These are phyloP conservation scores for Tuber melanosporum DNA, from an alignment of 495 filamentous ascomycete genomes.

Conservation along the genomic window DNA sequence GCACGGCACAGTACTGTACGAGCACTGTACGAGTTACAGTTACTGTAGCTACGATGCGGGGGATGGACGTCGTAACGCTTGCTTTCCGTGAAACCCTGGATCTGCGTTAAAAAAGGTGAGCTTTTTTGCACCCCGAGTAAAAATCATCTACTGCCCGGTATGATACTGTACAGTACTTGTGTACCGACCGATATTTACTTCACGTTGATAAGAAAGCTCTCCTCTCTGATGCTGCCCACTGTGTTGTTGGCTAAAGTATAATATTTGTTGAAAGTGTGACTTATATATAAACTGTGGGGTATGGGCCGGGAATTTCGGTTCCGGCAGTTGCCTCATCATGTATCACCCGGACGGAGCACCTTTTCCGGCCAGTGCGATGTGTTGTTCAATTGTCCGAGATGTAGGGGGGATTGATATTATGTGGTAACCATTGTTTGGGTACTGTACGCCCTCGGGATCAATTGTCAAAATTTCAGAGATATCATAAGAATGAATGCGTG, in stretches of 20 bases:
- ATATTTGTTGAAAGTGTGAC: not conserved
- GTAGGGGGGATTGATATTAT: not conserved
- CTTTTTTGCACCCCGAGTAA: not conserved
- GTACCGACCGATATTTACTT: not conserved
- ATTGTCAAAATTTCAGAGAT: not conserved
- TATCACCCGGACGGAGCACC: not conserved
- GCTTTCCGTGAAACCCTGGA: not conserved
- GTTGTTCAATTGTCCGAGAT: not conserved
- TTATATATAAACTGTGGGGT: not conserved
- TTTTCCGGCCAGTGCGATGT: not conserved
- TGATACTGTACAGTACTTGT: not conserved
- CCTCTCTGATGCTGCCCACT: not conserved
- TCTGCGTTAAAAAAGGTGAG: not conserved
- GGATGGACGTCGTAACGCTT: not conserved
- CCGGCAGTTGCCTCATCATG: not conserved
- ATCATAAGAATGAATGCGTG: not conserved
- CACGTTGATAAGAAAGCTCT: not conserved
- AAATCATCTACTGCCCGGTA: not conserved
- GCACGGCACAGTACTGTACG: no score
- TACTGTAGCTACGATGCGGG: not conserved
- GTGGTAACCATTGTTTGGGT: not conserved
- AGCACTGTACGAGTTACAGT: not conserved
- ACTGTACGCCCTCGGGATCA: no score
- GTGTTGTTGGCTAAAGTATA: no score
- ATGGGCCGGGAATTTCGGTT: not conserved